Base-by-base conservation (phyloP, 2,329 filamentous ascomycete species). In the Scedosporium boydii region DNA sequence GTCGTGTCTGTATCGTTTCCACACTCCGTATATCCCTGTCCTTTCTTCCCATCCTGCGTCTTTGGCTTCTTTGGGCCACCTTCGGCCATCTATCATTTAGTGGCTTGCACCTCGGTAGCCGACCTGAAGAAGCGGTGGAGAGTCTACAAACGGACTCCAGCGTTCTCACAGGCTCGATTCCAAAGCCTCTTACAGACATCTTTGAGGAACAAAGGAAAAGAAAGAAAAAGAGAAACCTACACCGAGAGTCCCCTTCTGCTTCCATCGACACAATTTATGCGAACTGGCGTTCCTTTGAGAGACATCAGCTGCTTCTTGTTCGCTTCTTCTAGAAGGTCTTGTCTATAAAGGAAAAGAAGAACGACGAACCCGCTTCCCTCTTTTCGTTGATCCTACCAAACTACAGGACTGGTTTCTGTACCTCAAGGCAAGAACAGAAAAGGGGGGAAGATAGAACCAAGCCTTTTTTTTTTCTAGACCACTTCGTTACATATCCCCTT, bases 91-190 rank as follows among this genome's bases (percentile, higher is more conserved):
- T 53, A 53, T 27, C 48, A 53, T 23, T 26, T 53, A 21, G 48
- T 53, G 48, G 48, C 48, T 53, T 53, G 48, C 48, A 23, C 48
- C 48, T 53, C 48, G 48, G 27, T 21, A 53, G 23, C 18, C 58
- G 41, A 42, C 21, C 58, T 48, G 23, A 34, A 60, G 46, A 58
- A 41, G 58, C 41, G 41, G 58, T 44, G 42, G 42, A 29, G 21
- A 23, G 27, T 34, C 58, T 23, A 34, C 58, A 60, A 60, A 60
- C 58, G 58, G 58, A 41, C 29, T 46, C 58, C 42, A 29, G 27
- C 7, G 58, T 23, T 6, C 58, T 51, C 46, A 60, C 41, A 60
- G 58, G 41, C 42, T 60, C 58, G 58, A 60, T 60, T 51, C 41
- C 34, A 42, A 51, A 51, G 16, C 26, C 23, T 10, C 21, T 14